phyloP scores from a whole-genome alignment of 306 rosid genomes.

The Spatholobus suberectus region DNA sequence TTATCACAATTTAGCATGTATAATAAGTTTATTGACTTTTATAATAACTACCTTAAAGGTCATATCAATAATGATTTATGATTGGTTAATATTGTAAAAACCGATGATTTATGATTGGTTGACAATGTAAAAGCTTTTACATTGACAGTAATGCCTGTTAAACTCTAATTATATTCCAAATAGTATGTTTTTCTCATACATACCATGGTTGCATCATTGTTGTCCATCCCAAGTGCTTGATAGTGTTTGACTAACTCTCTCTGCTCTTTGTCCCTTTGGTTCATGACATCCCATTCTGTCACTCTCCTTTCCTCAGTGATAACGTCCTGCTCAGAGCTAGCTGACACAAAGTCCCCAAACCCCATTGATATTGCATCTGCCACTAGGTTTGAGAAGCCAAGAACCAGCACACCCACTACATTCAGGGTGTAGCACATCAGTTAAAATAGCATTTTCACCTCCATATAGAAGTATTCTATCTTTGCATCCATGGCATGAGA shows the following conservation, averaged over 20 bases:
- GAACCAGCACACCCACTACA: slow-evolving; percentile 61
- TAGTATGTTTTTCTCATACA: neutral
- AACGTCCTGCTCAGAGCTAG: slow-evolving; percentile 56
- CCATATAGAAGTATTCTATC: neutral
- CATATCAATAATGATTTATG: no score
- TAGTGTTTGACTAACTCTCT: slow-evolving; percentile 49
- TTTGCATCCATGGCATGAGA: neutral
- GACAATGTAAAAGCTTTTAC: no score
- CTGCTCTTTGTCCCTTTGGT: slow-evolving; percentile 45
- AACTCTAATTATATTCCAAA: neutral
- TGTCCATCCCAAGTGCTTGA: slow-evolving; percentile 66
- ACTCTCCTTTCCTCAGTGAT: slow-evolving; percentile 49
- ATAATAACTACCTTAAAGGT: no score
- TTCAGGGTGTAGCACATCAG: neutral
- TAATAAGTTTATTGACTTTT: no score
- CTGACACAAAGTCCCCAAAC: slow-evolving; percentile 68
- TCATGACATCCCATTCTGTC: slow-evolving; percentile 62
- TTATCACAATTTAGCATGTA: no score
- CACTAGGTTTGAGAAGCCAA: slow-evolving; percentile 72
- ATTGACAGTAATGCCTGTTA: no score
- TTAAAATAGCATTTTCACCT: slow-evolving; percentile 14
- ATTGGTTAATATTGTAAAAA: no score
- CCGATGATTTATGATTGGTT: no score
- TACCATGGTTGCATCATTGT: slow-evolving; percentile 58
- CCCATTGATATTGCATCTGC: slow-evolving; percentile 86